Evolutionary conservation across 148 eudicot species (phyloP), one percentile per base, ranked within the genome.

Genomic region (Arbutus unedo): DNA sequence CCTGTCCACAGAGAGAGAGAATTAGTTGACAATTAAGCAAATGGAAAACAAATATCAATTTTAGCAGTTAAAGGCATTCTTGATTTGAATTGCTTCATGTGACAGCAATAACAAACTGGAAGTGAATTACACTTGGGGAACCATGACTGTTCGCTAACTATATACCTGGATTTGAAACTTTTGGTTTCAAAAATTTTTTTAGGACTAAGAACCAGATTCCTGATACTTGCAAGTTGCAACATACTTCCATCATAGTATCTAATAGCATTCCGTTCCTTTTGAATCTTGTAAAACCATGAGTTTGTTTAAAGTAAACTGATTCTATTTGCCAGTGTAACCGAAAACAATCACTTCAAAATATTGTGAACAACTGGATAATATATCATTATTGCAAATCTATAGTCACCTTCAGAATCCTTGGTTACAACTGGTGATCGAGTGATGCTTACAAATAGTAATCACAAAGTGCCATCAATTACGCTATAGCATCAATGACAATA

Each of bases 1-100:
- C 98, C 98, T 96, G 93, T 75, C 53, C 38, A 83, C 31, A n/a
- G n/a, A n/a, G n/a, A n/a, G n/a, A 5, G 15, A 5, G n/a, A 3
- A 70, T 25, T n/a, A 70, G 45, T 54, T 54, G 53, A 49, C 57
- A 4, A 54, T 54, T 9, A 54, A 49, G 7, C 11, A 54, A 54
- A 6, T 54, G 6, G 6, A 54, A 54, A 54, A 54, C 7, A 54
- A 54, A 54, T 6, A 6, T 57, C 64, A 57, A 57, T 18, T 15
- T 57, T 6, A 18, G 64, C 64, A 57, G 64, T 19, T 54, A 54
- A 54, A 54, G 11, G 57, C 11, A 8, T 9, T 54, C 57, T 54
- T 14, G 11, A 49, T 49, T 49, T 7, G 5, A 49, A 49, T 7
- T 4, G 53, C 4, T 49, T 49, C 53, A 49, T n/a, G 53, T 49